Conservation (phyloP, 108 stramenopile species). For the Pseudonitzschia pungens region DNA sequence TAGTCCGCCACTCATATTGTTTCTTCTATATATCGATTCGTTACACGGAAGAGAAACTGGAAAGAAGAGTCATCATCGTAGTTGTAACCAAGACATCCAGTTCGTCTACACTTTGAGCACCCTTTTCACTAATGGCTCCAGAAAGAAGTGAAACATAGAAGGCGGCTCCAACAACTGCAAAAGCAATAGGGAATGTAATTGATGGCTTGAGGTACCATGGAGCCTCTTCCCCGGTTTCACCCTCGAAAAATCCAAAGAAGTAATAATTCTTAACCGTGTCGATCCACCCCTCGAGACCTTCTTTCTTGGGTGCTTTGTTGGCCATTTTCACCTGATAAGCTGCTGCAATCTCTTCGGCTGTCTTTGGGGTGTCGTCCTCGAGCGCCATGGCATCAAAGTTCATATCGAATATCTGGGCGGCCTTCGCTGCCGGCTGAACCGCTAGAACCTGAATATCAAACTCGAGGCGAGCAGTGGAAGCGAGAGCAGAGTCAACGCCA, state of each 20-base stretch:
- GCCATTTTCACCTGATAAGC: slow-evolving; percentile 67
- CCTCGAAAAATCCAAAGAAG: slow-evolving; percentile 94
- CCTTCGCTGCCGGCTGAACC: slow-evolving; percentile 38
- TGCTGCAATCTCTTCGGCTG: slow-evolving; percentile 69
- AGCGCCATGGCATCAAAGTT: slow-evolving; percentile 36
- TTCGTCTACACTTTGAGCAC: slow-evolving; percentile 70
- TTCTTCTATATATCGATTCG: too few species aligned
- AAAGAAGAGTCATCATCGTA: too few species aligned
- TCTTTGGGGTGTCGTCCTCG: slow-evolving; percentile 26
- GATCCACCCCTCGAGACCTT: slow-evolving; percentile 69
- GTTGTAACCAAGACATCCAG: slow-evolving; percentile 69
- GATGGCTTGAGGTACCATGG: slow-evolving; percentile 92
- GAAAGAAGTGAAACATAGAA: slow-evolving; percentile 69
- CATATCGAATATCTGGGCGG: slow-evolving; percentile 22
- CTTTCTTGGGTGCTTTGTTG: slow-evolving; percentile 54
- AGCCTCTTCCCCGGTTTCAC: slow-evolving; percentile 87
- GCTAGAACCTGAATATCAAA: slow-evolving; percentile 62
- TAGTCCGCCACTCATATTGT: too few species aligned
- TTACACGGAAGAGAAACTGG: too few species aligned
- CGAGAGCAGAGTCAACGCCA: neutral
- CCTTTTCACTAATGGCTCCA: slow-evolving; percentile 80
- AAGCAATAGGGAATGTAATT: slow-evolving; percentile 92
- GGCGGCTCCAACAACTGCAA: slow-evolving; percentile 81
- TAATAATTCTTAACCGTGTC: slow-evolving; percentile 81
- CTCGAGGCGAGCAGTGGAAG: slow-evolving; percentile 25